Conservation (phyloP, 2,329 filamentous ascomycete species). For the Pseudogymnoascus pannorum region DNA sequence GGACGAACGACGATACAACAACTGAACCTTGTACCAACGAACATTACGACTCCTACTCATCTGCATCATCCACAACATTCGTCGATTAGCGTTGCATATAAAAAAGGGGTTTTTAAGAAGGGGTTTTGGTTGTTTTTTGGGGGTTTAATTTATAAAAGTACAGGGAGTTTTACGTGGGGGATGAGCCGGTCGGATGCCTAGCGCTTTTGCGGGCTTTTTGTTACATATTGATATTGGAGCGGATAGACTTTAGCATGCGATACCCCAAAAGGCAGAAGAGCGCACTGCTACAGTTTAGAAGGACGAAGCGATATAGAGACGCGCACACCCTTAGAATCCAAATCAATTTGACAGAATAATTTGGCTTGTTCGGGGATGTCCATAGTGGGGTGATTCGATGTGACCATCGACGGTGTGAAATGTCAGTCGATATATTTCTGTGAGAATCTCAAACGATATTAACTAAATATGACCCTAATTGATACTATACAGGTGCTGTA, state of each 20-base stretch:
- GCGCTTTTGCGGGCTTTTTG: not conserved
- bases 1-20: not conserved
- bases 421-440: not conserved
- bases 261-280: not conserved
- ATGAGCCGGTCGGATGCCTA: not conserved
- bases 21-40: conserved; percentile 1
- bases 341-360: not conserved
- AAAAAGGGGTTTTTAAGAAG: not conserved
- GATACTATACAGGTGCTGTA: not conserved
- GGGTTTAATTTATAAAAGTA: not conserved
- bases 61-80: not conserved
- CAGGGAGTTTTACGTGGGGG: not conserved
- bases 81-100: conserved; percentile 9
- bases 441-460: not conserved
- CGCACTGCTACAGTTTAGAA: not conserved
- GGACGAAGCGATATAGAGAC: not conserved
- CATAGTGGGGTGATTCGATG: not conserved
- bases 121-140: not conserved
- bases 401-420: not conserved
- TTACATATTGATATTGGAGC: conserved; percentile 2
- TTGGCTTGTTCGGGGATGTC: not conserved
- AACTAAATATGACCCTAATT: not conserved
- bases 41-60: not conserved
- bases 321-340: not conserved
- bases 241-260: conserved; percentile 2